These are phyloP conservation scores for Lablab purpureus DNA, from an alignment of 306 rosid genomes.

Conservation along the genomic window DNA sequence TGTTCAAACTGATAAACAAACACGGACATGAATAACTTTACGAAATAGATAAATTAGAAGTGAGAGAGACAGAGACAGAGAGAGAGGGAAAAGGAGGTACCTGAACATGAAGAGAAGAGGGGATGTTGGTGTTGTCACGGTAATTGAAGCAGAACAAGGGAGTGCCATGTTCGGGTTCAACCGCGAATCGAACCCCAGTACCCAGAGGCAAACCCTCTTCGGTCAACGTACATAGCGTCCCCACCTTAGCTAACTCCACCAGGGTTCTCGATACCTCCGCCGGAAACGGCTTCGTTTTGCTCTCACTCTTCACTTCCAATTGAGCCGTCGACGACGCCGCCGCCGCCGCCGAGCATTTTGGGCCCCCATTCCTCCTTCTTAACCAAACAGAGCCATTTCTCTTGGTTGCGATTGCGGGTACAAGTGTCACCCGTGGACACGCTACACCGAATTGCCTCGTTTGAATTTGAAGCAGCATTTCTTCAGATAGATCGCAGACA, in stretches of 20 bases:
- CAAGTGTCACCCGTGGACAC: slow-evolving; percentile 46
- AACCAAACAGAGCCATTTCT: neutral
- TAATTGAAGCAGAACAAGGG: slow-evolving; percentile 72
- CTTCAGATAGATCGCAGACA: slow-evolving; percentile 1
- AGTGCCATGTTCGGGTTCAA: slow-evolving; percentile 74
- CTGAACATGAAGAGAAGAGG: slow-evolving; percentile 88
- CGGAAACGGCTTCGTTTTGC: slow-evolving; percentile 66
- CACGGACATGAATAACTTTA: slow-evolving; percentile 4
- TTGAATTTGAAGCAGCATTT: slow-evolving; percentile 51
- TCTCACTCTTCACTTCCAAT: slow-evolving; percentile 48
- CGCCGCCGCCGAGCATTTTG: slow-evolving; percentile 67
- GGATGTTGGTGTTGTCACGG: slow-evolving; percentile 31
- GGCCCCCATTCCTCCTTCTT: slow-evolving; percentile 8
- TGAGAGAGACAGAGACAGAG: neutral
- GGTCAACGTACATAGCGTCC: slow-evolving; percentile 71
- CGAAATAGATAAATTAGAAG: neutral
- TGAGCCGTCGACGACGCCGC: slow-evolving; percentile 61
- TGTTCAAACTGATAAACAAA: slow-evolving; percentile 68
- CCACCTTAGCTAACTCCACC: slow-evolving; percentile 76
- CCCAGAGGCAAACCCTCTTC: slow-evolving; percentile 80
- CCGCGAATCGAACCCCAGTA: slow-evolving; percentile 76
- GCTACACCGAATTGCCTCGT: slow-evolving; percentile 36
- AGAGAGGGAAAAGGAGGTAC: slow-evolving; percentile 36
- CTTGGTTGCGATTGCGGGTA: neutral
- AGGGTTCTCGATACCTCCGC: slow-evolving; percentile 92